A percentile compares a stretch with the other conserved stretches of the same genome.
phyloP scores from a whole-genome alignment of 2,329 filamentous ascomycete genomes.

The Colletotrichum brevisporum region DNA sequence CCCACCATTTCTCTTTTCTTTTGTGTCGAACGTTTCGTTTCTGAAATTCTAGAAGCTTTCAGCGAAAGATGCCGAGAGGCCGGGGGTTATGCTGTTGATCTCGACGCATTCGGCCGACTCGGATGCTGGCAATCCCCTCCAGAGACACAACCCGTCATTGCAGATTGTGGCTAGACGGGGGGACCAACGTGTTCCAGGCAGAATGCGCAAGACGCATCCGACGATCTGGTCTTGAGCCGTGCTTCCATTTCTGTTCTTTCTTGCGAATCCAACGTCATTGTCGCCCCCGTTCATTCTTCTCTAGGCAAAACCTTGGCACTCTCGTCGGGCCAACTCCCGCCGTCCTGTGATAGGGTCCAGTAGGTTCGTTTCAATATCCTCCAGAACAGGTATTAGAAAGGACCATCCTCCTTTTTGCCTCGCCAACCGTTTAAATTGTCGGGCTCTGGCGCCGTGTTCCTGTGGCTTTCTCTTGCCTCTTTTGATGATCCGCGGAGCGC shows the following conservation, averaged over 20 bases:
- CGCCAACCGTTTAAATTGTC: constrained; percentile 24
- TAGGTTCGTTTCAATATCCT: too few species aligned
- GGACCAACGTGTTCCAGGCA: neutral
- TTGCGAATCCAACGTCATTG: constrained; percentile 3
- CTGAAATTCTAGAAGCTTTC: constrained; percentile 23
- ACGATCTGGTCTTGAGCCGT: neutral
- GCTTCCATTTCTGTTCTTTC: too few species aligned
- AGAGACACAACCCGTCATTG: neutral
- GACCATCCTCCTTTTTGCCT: neutral
- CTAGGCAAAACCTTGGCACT: neutral
- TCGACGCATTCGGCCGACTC: constrained; percentile 15
- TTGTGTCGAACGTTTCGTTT: constrained; percentile 4
- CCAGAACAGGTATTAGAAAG: too few species aligned
- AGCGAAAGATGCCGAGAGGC: too few species aligned
- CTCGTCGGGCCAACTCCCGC: too few species aligned
- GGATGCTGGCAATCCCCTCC: neutral
- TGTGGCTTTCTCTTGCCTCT: neutral
- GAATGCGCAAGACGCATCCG: neutral
- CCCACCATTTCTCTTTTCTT: constrained; percentile 6
- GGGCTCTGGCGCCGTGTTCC: neutral
- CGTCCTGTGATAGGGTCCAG: too few species aligned
- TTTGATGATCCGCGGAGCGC: neutral
- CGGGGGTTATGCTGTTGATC: constrained; percentile 16
- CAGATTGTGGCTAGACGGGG: constrained; percentile 14
- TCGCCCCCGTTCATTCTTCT: neutral